Conservation (phyloP, 106 monocot genomes). For the Vanilla planifolia region DNA sequence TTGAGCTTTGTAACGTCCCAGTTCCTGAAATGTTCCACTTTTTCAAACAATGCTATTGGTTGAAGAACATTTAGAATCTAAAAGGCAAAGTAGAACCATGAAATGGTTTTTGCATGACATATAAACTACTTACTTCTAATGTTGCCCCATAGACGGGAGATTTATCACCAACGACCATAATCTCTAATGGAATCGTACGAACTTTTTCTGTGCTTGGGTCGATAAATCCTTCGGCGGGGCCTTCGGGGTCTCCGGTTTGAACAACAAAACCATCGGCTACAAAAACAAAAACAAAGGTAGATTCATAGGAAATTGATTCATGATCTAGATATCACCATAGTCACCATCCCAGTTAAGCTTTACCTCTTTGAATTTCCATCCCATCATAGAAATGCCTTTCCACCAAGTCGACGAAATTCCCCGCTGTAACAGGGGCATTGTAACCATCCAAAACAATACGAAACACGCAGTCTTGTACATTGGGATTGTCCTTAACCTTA, state of each 20-base stretch:
- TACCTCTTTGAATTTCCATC: conserved; percentile 99
- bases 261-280: conserved; percentile 99
- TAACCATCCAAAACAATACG: conserved; percentile 95
- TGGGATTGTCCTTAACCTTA: conserved; percentile 95
- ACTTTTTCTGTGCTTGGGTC: conserved; percentile 26
- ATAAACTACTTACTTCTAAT: conserved; percentile 57
- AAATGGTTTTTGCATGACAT: background rate
- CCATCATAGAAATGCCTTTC: conserved; percentile 97
- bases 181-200: conserved; percentile 64
- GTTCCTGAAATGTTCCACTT: conserved; percentile 56
- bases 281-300: conserved; percentile 18
- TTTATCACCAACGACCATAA: conserved; percentile 78
- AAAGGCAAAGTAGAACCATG: too few species aligned
- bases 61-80: too few species aligned
- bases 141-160: conserved; percentile 90
- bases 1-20: conserved; percentile 93
- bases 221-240: conserved; percentile 33
- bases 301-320: too few species aligned
- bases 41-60: too few species aligned
- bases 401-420: conserved; percentile 89
- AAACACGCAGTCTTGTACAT: conserved; percentile 73
- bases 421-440: conserved; percentile 92
- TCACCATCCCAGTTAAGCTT: background rate
- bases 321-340: too few species aligned
- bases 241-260: conserved; percentile 96